A percentile compares a stretch with the other conserved stretches of the same genome.
Evolutionary conservation across 2,329 filamentous ascomycete species (phyloP).

Genomic region (Ascochyta fabae): DNA sequence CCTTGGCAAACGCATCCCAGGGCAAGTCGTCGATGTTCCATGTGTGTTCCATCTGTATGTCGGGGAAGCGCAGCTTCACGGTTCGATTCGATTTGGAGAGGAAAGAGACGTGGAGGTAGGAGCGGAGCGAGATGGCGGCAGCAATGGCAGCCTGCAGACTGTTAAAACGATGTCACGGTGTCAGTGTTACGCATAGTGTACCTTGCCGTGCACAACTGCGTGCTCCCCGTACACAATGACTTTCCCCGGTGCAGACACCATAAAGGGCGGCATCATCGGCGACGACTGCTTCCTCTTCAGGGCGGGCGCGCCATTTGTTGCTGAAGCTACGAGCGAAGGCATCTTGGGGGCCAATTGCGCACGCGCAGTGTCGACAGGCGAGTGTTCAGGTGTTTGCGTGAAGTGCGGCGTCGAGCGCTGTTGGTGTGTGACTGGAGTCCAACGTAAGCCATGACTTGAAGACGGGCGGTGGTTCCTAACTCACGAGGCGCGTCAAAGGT

Average conservation of each 20-base stretch:
- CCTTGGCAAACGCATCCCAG: conserved; percentile 80
- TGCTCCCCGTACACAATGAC: conserved; percentile 99
- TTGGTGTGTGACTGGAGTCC: conserved; percentile 27
- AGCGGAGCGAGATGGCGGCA: conserved; percentile 91
- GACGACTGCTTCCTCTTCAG: conserved; percentile 52
- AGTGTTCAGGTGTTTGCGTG: conserved; percentile 37
- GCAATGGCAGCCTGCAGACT: conserved; percentile 80
- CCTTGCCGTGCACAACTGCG: conserved; percentile 96
- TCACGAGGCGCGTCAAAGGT: conserved; percentile 32
- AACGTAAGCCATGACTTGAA: conserved; percentile 20
- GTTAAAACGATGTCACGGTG: conserved; percentile 20
- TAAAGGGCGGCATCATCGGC: conserved; percentile 83
- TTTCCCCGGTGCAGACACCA: conserved; percentile 97
- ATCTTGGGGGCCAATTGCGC: conserved; percentile 34
- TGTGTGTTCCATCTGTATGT: conserved; percentile 86
- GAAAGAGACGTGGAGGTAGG: conserved; percentile 94
- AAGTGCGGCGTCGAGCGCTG: conserved; percentile 33
- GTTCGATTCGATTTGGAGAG: conserved; percentile 91
- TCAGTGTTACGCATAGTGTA: conserved; percentile 46
- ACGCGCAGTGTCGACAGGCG: conserved; percentile 39
- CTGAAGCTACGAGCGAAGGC: conserved; percentile 20
- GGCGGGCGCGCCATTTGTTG: conserved; percentile 22
- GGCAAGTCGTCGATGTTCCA: conserved; percentile 95
- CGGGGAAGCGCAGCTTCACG: conserved; percentile 86
- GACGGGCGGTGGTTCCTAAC: conserved; percentile 1